Evolutionary conservation across 495 filamentous ascomycete species (phyloP).

Genomic region (Wilcoxina mikolae): DNA sequence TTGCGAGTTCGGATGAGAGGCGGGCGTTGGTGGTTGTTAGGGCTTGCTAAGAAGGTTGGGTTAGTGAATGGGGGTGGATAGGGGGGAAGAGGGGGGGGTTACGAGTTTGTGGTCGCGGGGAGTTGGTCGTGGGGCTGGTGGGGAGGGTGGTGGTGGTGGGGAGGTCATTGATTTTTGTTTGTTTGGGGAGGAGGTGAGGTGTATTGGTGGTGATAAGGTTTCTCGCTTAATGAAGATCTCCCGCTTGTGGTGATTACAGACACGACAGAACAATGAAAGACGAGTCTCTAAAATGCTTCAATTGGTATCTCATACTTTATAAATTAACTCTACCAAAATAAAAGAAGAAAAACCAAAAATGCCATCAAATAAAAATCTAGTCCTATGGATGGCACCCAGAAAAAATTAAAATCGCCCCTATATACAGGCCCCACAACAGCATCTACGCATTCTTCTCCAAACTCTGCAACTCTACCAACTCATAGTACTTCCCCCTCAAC

Average conservation of each 20-base stretch:
- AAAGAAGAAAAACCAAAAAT: neutral
- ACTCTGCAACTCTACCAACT: conserved; percentile 67
- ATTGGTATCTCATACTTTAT: neutral
- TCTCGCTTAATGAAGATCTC: too few species aligned
- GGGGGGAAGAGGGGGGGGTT: too few species aligned
- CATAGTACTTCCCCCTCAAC: conserved; percentile 54
- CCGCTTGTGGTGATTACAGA: neutral
- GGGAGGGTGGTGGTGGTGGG: neutral
- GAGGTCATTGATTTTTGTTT: neutral
- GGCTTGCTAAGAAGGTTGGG: neutral
- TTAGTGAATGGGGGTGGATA: neutral
- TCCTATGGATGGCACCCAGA: too few species aligned
- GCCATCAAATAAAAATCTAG: neutral
- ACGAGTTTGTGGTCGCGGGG: neutral
- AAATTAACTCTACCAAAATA: neutral
- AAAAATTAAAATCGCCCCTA: neutral
- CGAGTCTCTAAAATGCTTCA: neutral
- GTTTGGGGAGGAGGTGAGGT: neutral
- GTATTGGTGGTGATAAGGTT: neutral
- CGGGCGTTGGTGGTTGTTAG: neutral
- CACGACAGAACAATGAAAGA: neutral
- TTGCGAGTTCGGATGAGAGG: neutral
- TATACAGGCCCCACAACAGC: neutral
- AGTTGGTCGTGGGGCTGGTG: neutral
- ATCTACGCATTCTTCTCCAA: conserved; percentile 40